A percentile compares a stretch with the other conserved stretches of the same genome.
phyloP scores from a whole-genome alignment of 306 rosid species.

The Trichosanthes truncata region DNA sequence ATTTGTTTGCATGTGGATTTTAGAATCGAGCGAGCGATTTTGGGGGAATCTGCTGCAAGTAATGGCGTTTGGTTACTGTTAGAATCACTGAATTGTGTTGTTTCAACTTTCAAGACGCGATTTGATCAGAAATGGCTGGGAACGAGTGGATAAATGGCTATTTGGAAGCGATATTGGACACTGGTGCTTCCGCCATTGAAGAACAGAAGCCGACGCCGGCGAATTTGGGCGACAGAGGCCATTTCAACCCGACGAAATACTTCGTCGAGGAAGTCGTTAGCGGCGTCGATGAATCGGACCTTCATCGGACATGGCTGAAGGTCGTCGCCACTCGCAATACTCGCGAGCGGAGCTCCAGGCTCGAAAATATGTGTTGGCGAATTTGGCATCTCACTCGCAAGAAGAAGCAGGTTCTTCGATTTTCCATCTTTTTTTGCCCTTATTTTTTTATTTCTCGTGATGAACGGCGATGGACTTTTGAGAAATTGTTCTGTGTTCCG shows the following conservation, averaged over 20 bases:
- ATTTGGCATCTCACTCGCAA: constrained; percentile 94
- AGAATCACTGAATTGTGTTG: background rate
- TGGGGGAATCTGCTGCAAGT: background rate
- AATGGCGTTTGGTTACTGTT: background rate
- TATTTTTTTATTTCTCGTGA: background rate
- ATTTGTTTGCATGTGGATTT: no score
- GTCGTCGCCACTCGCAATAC: constrained; percentile 90
- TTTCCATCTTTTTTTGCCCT: background rate
- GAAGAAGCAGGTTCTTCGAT: constrained; percentile 56
- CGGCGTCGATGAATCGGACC: constrained; percentile 82
- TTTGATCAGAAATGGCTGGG: constrained; percentile 49
- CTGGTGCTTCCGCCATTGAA: constrained; percentile 65
- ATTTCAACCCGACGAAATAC: constrained; percentile 79
- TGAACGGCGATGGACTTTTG: background rate
- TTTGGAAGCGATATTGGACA: constrained; percentile 74
- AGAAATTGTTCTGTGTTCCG: background rate
- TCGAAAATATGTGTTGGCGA: constrained; percentile 98
- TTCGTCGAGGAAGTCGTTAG: constrained; percentile 90
- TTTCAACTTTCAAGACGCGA: background rate
- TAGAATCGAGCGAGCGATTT: background rate
- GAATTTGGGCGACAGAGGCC: constrained; percentile 43
- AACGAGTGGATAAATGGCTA: constrained; percentile 96
- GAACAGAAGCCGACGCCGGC: constrained; percentile 55
- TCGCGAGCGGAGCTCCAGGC: constrained; percentile 81
- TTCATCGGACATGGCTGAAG: constrained; percentile 86